Evolutionary conservation across 306 rosid species (phyloP).

Genomic region (Casuarina cunninghamiana): DNA sequence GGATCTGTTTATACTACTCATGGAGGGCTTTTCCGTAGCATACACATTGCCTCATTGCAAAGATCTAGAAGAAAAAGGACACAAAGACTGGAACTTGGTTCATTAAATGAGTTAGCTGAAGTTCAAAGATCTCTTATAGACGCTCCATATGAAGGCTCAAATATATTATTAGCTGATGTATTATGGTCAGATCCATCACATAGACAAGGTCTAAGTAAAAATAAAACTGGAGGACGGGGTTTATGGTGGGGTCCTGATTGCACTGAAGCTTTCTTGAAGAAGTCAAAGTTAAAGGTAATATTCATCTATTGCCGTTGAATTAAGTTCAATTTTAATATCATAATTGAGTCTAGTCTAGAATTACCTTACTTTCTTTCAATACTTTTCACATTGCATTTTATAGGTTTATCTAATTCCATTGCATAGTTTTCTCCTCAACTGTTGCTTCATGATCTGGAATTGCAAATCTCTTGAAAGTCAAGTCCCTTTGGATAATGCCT

Average conservation of each 20-base stretch:
- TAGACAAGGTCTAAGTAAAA: slow-evolving; percentile 66
- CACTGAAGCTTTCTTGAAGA: slow-evolving; percentile 72
- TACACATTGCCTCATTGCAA: slow-evolving; percentile 32
- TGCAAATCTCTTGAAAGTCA: not conserved
- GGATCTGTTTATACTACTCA: slow-evolving; percentile 75
- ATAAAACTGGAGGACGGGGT: slow-evolving; percentile 56
- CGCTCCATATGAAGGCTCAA: slow-evolving; percentile 62
- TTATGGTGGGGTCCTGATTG: slow-evolving; percentile 93
- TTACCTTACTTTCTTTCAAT: slow-evolving; percentile 15
- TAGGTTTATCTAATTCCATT: not conserved
- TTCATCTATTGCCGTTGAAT: slow-evolving; percentile 17
- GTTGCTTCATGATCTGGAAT: slow-evolving; percentile 9
- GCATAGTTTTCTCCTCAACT: not conserved
- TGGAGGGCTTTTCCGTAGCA: slow-evolving; percentile 88
- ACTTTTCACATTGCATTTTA: not conserved
- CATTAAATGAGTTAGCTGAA: slow-evolving; percentile 67
- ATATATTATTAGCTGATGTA: slow-evolving; percentile 66
- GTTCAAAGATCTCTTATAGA: slow-evolving; percentile 58
- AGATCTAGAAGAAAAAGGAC: slow-evolving; percentile 54
- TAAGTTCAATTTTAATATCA: not conserved
- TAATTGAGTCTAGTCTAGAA: not conserved
- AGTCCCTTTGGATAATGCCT: not conserved
- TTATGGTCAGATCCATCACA: slow-evolving; percentile 87
- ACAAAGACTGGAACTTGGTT: slow-evolving; percentile 63
- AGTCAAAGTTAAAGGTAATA: slow-evolving; percentile 73